Percentiles rank a stretch among this genome's conserved stretches.
Evolutionary conservation across 305 asterid genomes (phyloP).

Genomic region (Petunia hybrid): DNA sequence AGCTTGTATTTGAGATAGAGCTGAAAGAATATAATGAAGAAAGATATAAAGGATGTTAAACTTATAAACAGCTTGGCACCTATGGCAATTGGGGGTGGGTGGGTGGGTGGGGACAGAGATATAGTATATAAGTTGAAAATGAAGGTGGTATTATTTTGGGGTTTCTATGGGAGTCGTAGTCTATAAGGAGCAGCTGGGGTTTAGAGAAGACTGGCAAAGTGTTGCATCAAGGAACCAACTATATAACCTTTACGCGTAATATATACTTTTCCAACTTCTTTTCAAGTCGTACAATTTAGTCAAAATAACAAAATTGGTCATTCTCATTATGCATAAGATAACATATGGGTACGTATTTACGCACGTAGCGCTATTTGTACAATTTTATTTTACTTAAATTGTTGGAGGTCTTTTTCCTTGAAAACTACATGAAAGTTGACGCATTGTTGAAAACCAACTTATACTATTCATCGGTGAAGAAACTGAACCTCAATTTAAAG

Average conservation of each 20-base stretch:
- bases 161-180: neutral
- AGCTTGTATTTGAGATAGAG: neutral
- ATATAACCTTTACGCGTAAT: neutral
- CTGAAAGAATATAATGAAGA: neutral
- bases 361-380: too few relatives aligned
- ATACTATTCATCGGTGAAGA: neutral
- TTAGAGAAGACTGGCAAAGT: neutral
- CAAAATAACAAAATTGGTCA: neutral
- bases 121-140: too few relatives aligned
- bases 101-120: constrained; percentile 15
- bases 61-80: neutral
- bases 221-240: neutral
- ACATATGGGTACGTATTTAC: too few relatives aligned
- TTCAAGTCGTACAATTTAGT: neutral
- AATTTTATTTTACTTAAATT: too few relatives aligned
- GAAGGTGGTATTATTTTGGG: neutral
- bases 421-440: neutral
- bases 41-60: neutral
- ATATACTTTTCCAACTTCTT: constrained; percentile 9
- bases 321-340: neutral
- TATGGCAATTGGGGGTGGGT: neutral
- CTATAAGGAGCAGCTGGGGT: constrained; percentile 30
- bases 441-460: neutral
- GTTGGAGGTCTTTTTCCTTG: neutral
- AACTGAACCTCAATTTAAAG: neutral